Evolutionary conservation across 2,329 filamentous ascomycete genomes (phyloP).

Genomic region (Fusarium irregulare): DNA sequence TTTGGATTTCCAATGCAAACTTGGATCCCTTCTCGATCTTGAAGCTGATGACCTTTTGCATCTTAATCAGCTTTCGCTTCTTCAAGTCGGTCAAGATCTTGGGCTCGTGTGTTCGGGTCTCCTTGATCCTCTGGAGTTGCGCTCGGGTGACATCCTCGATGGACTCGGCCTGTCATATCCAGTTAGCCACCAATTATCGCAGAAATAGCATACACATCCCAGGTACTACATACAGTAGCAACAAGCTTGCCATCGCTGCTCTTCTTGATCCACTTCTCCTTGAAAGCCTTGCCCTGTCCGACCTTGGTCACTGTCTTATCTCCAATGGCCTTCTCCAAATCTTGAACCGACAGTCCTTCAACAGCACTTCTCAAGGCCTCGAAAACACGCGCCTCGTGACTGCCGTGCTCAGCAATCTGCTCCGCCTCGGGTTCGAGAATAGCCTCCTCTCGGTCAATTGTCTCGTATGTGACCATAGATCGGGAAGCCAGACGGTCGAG

Average conservation of each 20-base stretch:
- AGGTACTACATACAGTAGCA: constrained; percentile 57
- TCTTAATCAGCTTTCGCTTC: constrained; percentile 89
- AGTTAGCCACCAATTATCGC: constrained; percentile 1
- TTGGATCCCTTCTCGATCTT: constrained; percentile 86
- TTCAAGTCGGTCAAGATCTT: constrained; percentile 85
- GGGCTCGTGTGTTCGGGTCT: constrained; percentile 76
- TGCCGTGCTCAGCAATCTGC: constrained; percentile 78
- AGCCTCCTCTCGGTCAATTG: constrained; percentile 81
- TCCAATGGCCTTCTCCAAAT: constrained; percentile 76
- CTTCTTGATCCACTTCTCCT: constrained; percentile 76
- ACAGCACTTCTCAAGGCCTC: constrained; percentile 76
- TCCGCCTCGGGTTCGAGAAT: constrained; percentile 80
- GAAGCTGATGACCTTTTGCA: constrained; percentile 88
- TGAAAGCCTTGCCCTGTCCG: constrained; percentile 96
- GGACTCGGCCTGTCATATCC: constrained; percentile 65
- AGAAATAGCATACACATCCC: background rate
- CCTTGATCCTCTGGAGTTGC: constrained; percentile 78
- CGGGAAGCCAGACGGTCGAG: constrained; percentile 87
- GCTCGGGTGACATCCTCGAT: constrained; percentile 84
- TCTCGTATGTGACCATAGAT: constrained; percentile 88
- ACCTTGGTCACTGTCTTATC: constrained; percentile 81
- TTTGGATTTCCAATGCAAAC: constrained; percentile 87
- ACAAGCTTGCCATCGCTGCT: constrained; percentile 67
- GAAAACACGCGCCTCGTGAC: constrained; percentile 86
- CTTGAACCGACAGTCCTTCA: constrained; percentile 83